These are phyloP conservation scores for Sutorius australiensis DNA, from an alignment of 768 basidiomycete species.

Conservation along the genomic window DNA sequence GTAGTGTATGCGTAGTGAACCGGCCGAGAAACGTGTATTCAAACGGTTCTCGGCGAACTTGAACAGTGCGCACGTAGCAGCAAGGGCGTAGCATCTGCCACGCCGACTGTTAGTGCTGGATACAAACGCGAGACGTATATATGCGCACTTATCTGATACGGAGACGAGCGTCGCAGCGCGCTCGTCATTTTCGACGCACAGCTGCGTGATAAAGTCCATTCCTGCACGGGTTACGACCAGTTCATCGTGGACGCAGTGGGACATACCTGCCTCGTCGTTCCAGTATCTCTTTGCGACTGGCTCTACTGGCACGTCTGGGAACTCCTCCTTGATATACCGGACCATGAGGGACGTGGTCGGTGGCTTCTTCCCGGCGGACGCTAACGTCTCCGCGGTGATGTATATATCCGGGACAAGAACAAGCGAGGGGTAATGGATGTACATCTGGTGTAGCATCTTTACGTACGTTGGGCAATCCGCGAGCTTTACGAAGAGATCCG, in stretches of 20 bases:
- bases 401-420: slow-evolving; percentile 84
- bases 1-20: slow-evolving; percentile 72
- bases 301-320: slow-evolving; percentile 62
- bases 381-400: slow-evolving; percentile 52
- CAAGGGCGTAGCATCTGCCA: slow-evolving; percentile 81
- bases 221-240: slow-evolving; percentile 39
- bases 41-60: slow-evolving; percentile 72
- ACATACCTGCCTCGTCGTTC: slow-evolving; percentile 74
- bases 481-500: slow-evolving; percentile 41
- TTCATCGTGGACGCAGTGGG: background rate
- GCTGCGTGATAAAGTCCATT: slow-evolving; percentile 71
- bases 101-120: slow-evolving; percentile 3
- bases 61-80: slow-evolving; percentile 82
- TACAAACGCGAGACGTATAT: slow-evolving; percentile 27
- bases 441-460: slow-evolving; percentile 84
- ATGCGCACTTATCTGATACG: slow-evolving; percentile 68
- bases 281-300: slow-evolving; percentile 77
- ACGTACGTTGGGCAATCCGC: slow-evolving; percentile 87
- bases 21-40: slow-evolving; percentile 65
- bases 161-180: slow-evolving; percentile 76
- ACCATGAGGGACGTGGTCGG: slow-evolving; percentile 59
- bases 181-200: slow-evolving; percentile 79
- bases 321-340: slow-evolving; percentile 69
- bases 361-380: slow-evolving; percentile 42
- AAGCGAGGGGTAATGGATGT: slow-evolving; percentile 64